Evolutionary conservation across 768 basidiomycete genomes (phyloP), one percentile per base, ranked within the genome.

Genomic region (Agaricus subrufescens): DNA sequence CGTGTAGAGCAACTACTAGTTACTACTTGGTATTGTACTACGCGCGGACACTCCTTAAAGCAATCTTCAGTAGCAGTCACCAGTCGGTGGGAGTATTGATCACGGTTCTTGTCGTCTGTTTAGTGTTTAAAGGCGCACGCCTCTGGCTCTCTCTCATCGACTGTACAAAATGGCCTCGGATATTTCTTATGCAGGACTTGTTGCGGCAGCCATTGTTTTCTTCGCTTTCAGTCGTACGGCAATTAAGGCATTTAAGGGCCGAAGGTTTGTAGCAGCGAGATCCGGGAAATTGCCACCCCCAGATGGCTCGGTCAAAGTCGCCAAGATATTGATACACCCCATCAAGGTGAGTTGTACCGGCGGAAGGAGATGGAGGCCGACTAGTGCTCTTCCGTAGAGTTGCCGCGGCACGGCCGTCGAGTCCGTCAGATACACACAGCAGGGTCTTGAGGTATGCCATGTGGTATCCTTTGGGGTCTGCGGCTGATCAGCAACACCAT

Each of bases 361-460:
- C 19, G 19, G 19, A 19, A 19, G 19, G 19, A 19, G 19, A 19
- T 19, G 45, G 27, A 46, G 12, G 19, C 23, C 11, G 5, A 46
- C 27, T 34, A 23, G 7, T 34, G 34, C 38, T 3, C 14, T 1
- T 45, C 23, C 53, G 38, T 50, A 91, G 89, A 90, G 88, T 61
- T 90, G 89, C 62, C 80, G 78, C 48, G 89, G 86, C 26, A 85
- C 76, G 1, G 81, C 86, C 27, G 80, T 89, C 1, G 71, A 75
- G 49, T 73, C 73, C 43, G 78, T 77, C 7, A 76, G 66, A 29
- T 89, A 83, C 61, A 85, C 81, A 6, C 73, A 76, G 12, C 74
- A 83, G 60, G 88, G 89, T 27, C 67, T 91, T 3, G 82, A 89
- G 76, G 89, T 87, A 54, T 45, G 26, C 57, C 40, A 42, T 27